These are phyloP conservation scores for Lycium ferocissimum DNA, from an alignment of 257 asterid genomes.

Conservation along the genomic window DNA sequence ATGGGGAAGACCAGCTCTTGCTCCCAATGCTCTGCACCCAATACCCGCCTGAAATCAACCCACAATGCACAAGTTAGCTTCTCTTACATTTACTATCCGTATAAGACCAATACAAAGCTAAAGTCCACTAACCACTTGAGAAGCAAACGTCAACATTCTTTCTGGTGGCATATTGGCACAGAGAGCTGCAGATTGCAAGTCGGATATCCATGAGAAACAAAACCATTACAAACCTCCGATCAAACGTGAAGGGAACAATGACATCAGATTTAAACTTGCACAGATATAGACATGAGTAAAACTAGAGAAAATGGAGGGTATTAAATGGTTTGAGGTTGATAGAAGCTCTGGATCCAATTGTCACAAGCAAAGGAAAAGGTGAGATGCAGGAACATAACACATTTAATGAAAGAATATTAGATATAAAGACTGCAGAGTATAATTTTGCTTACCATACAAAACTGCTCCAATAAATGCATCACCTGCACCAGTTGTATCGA, in stretches of 20 bases:
- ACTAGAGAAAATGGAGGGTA: neutral
- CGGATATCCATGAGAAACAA: neutral
- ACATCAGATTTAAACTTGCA: neutral
- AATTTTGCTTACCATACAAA: constrained; percentile 61
- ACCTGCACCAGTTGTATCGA: constrained; percentile 98
- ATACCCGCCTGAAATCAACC: constrained; percentile 68
- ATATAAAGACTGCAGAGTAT: neutral
- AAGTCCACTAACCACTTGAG: constrained; percentile 85
- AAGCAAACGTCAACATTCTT: constrained; percentile 87
- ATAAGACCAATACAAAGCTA: neutral
- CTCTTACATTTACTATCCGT: neutral
- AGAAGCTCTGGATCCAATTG: neutral
- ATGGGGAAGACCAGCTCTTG: constrained; percentile 84
- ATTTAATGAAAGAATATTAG: neutral
- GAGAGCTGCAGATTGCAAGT: constrained; percentile 59
- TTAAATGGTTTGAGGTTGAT: too few relatives aligned
- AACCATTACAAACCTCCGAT: neutral
- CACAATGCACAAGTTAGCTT: constrained; percentile 5
- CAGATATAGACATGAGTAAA: neutral
- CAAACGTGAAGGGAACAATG: neutral
- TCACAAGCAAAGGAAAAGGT: neutral
- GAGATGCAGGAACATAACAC: neutral
- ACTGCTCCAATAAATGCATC: constrained; percentile 94
- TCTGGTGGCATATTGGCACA: constrained; percentile 87
- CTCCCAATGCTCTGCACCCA: constrained; percentile 88